Evolutionary conservation across 768 basidiomycete species (phyloP), one percentile per base, ranked within the genome.

Genomic region (Suillus brevipes): DNA sequence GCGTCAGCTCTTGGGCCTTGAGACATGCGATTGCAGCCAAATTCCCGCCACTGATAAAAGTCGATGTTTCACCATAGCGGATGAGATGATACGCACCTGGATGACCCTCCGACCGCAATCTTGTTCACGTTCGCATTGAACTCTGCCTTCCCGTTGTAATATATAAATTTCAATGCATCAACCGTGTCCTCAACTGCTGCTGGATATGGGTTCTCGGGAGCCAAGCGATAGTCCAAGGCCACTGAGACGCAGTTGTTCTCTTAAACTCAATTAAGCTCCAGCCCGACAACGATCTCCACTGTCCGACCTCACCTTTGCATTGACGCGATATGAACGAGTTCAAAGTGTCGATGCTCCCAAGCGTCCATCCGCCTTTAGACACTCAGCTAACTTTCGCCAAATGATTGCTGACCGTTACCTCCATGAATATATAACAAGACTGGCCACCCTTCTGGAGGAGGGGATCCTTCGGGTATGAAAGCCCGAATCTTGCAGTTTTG

Each of bases 401-500:
- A 38, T 16, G 9, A 25, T 16, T 12, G 53, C 34, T 58, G 58
- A 23, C 14, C 62, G 81, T 38, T 60, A 85, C 89, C 90, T 64
- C 90, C 90, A 66, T 91, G 90, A 70, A 88, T 89, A 78, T 82
- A 91, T 23, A 91, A 81, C 62, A 91, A 83, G 1, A 87, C 83
- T 0, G 89, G 89, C 89, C 89, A 90, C 7, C 89, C 89, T 2
- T 74, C 76, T 2, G 68, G 69, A 0, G 89, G 87, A 0, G 78
- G 67, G 0, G 64, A 50, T 0, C 85, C 85, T 52, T 84, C 80
- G 0, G 90, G 90, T 1, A 85, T 87, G 72, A 87, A 90, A 5
- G 84, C 83, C n/a, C 89, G 82, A 53, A 89, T 79, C 49, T 82
- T 79, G 60, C 84, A 85, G 49, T 85, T 77, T 16, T 75, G 77